A percentile compares a stretch with the other conserved stretches of the same genome.
These are phyloP conservation scores for Trichoderma sp. DNA, from an alignment of 2,329 filamentous ascomycete species.

Conservation along the genomic window DNA sequence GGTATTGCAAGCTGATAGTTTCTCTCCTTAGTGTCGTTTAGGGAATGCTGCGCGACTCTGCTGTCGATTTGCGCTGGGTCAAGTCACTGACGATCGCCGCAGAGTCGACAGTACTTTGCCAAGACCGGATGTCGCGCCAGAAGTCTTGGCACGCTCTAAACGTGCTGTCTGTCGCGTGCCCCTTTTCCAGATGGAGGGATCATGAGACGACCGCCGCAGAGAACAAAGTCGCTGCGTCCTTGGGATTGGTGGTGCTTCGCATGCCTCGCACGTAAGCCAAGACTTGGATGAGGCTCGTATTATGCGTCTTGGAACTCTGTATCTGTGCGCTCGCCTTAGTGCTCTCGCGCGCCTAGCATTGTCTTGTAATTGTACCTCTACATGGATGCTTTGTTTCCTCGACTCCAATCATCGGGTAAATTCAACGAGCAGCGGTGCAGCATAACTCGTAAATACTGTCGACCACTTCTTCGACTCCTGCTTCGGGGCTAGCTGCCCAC, in stretches of 20 bases:
- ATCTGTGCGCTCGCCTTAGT: neutral
- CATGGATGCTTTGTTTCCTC: neutral
- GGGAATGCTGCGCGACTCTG: neutral
- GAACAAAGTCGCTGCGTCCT: neutral
- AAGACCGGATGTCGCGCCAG: neutral
- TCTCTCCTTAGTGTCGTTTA: neutral
- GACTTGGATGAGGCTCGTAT: neutral
- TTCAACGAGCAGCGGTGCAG: neutral
- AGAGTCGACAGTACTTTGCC: neutral
- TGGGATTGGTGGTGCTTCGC: neutral
- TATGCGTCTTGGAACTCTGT: neutral
- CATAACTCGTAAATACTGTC: neutral
- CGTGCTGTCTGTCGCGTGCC: slow-evolving; percentile 16
- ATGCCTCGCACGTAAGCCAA: slow-evolving; percentile 15
- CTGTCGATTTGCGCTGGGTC: neutral
- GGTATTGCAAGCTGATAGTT: neutral
- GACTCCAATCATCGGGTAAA: neutral
- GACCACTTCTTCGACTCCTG: neutral
- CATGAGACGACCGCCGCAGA: slow-evolving; percentile 3
- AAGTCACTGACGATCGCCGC: neutral
- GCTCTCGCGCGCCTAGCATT: neutral
- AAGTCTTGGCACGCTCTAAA: slow-evolving; percentile 1
- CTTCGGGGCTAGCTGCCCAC: neutral
- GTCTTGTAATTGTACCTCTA: neutral
- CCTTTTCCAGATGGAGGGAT: slow-evolving; percentile 24